Evolutionary conservation across 2,329 filamentous ascomycete genomes (phyloP), one percentile per base, ranked within the genome.

Genomic region (Epichloe sp.): DNA sequence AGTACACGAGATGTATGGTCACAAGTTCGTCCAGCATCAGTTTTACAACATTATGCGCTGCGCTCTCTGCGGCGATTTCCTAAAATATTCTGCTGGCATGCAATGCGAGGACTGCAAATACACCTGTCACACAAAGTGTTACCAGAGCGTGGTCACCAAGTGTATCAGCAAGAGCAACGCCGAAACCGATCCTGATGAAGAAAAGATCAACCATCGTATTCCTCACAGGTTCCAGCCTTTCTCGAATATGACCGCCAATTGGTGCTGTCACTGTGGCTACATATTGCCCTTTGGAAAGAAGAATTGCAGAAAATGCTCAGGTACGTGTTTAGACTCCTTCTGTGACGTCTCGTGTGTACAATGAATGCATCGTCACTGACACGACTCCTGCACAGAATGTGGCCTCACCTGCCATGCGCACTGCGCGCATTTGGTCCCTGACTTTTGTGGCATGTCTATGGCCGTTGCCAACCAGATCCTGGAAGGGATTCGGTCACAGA

Each of bases 31-130:
- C 51, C 87, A 93, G 63, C 90, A 96, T 67, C 93, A 96, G 68
- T 98, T 98, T 70, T 98, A 97, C 82, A 98, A 97, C 77, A 96
- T 98, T 64, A 98, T 98, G 93, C 91, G 93, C 55, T 98, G 93
- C 70, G 93, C 93, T 14, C 82, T 97, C 37, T 98, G 93, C 66
- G 93, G 90, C 54, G 93, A 98, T 59, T 97, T 98, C 64, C 84
- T 98, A 71, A 98, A 97, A 66, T 97, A 97, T 66, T 94, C 91
- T 47, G 88, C 93, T 21, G 93, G 93, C 55, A 98, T 98, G 91
- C 93, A 98, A 71, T 98, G 93, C 69, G 87, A 94, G 57, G 93
- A 98, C 71, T 98, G 93, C 85, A 97, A 97, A 71, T 97, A 97
- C 71, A 97, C 91, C 40, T 98, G 93, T 70, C 93, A 98, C 69